Evolutionary conservation across 176 grass and related monocot genomes (phyloP).

Genomic region (Secale cereale): DNA sequence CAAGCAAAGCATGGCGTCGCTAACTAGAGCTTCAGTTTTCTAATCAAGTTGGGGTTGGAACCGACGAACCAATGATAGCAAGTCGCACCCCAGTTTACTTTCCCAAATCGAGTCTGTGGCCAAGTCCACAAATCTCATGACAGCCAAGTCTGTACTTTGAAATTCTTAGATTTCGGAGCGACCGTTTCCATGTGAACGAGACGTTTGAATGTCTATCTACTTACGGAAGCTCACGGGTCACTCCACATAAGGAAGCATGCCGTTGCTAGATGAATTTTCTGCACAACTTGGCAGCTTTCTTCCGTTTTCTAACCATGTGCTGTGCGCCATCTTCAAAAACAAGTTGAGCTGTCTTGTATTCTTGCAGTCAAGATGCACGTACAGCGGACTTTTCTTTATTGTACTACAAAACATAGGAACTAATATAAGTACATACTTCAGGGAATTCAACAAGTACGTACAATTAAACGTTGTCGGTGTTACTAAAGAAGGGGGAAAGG

Average conservation of each 20-base stretch:
- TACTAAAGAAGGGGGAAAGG: no score
- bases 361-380: no score
- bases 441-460: no score
- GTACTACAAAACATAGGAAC: no score
- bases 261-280: not conserved
- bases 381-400: no score
- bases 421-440: no score
- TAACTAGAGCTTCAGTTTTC: not conserved
- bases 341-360: not conserved
- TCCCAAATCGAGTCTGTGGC: not conserved
- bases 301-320: not conserved
- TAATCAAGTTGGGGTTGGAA: not conserved
- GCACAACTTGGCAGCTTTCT: not conserved
- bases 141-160: not conserved
- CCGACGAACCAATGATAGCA: not conserved
- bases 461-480: no score
- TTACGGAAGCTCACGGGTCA: not conserved
- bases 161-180: not conserved
- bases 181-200: not conserved
- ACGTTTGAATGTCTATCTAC: not conserved
- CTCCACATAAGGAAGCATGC: not conserved
- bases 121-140: not conserved
- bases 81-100: not conserved
- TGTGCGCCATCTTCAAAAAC: no score
- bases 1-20: not conserved